Percentiles rank a stretch among this genome's conserved stretches.
Conservation (phyloP, 441 rosid species). For the Adansonia grandidieri region DNA sequence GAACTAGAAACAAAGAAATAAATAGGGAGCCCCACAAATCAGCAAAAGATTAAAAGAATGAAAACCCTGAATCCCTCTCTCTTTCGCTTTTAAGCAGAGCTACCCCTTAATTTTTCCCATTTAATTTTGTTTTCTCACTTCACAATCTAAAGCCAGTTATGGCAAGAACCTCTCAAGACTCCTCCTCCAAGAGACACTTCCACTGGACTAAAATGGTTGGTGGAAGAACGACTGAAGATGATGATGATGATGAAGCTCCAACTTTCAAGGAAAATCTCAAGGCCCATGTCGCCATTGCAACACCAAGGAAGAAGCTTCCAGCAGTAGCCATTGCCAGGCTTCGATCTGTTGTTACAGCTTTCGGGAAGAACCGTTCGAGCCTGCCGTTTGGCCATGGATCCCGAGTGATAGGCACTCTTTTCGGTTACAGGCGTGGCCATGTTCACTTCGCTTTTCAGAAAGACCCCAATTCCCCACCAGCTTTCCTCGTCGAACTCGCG, state of each 20-base stretch:
- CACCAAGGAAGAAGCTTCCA: slow-evolving; percentile 68
- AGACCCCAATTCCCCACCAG: slow-evolving; percentile 75
- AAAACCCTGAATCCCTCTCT: slow-evolving; percentile 35
- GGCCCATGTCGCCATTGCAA: slow-evolving; percentile 23
- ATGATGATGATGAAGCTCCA: slow-evolving; percentile 39
- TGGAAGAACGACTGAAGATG: slow-evolving; percentile 36
- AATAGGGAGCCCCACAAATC: slow-evolving; percentile 43
- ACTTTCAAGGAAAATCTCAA: slow-evolving; percentile 28
- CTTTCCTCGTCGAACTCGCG: slow-evolving; percentile 84
- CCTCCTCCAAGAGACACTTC: slow-evolving; percentile 80
- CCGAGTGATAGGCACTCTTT: slow-evolving; percentile 83
- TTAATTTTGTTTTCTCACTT: neutral
- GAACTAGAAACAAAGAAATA: slow-evolving; percentile 41
- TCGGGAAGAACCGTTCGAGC: slow-evolving; percentile 53
- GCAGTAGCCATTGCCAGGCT: slow-evolving; percentile 33
- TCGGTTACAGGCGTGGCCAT: slow-evolving; percentile 85
- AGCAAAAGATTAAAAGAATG: slow-evolving; percentile 32
- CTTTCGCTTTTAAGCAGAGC: slow-evolving; percentile 19
- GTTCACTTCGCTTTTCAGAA: slow-evolving; percentile 90
- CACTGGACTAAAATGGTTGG: slow-evolving; percentile 72
- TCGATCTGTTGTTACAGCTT: slow-evolving; percentile 63
- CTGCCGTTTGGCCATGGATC: slow-evolving; percentile 56
- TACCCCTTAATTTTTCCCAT: neutral
- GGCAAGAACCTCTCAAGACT: slow-evolving; percentile 44
- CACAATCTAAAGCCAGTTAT: neutral